phyloP scores from a whole-genome alignment of 2,329 filamentous ascomycete genomes.

The Acephala macrosclerotiorum region DNA sequence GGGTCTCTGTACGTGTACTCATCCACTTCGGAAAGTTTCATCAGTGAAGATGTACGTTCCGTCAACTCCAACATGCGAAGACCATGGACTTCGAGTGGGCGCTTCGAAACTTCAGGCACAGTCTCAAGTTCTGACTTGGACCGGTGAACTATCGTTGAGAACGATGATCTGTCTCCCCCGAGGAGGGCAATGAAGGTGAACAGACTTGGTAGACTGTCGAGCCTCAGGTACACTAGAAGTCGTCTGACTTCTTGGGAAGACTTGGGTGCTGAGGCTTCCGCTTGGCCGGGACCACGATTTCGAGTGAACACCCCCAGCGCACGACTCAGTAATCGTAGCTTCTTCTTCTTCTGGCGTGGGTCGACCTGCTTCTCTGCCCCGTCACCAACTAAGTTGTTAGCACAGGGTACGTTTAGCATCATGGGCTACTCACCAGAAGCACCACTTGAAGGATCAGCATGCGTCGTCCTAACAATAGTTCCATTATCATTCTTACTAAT shows the following conservation, averaged over 20 bases:
- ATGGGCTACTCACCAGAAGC: too few species aligned
- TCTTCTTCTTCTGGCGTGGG: too few species aligned
- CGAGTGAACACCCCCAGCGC: too few species aligned
- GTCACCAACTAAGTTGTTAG: too few species aligned
- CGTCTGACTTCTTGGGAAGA: slow-evolving; percentile 69
- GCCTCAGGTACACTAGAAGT: slow-evolving; percentile 80
- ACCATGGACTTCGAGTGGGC: slow-evolving; percentile 62
- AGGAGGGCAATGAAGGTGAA: slow-evolving; percentile 85
- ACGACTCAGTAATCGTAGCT: too few species aligned
- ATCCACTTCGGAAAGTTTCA: slow-evolving; percentile 87
- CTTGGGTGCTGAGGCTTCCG: too few species aligned
- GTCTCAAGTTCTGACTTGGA: slow-evolving; percentile 42
- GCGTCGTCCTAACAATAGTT: too few species aligned
- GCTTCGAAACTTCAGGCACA: slow-evolving; percentile 37
- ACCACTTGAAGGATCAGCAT: too few species aligned
- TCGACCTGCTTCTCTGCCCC: too few species aligned
- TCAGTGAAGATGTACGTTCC: slow-evolving; percentile 92
- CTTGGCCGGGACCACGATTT: too few species aligned
- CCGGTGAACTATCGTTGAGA: slow-evolving; percentile 44
- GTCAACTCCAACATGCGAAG: slow-evolving; percentile 87
- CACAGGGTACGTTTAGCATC: too few species aligned
- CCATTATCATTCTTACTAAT: too few species aligned
- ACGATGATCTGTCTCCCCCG: slow-evolving; percentile 56
- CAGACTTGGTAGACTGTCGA: slow-evolving; percentile 84
- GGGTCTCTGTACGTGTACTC: slow-evolving; percentile 79